Evolutionary conservation across 192 early-diverging fungal species (phyloP).

Genomic region (Backusella australiensis): DNA sequence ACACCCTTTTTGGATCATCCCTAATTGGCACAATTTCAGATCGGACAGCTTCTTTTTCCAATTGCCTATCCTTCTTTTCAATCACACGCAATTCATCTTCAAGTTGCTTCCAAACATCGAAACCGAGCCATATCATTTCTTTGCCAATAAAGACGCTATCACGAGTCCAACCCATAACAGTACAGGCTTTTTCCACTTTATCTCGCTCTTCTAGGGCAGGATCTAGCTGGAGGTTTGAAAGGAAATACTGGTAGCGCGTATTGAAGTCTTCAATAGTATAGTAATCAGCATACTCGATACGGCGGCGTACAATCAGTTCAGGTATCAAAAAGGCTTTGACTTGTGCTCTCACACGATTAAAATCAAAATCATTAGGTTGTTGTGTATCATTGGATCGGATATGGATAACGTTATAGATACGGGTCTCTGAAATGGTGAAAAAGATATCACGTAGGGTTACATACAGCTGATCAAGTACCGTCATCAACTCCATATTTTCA

Average conservation of each 20-base stretch:
- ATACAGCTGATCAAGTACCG: conserved; percentile 57
- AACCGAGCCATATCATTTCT: conserved; percentile 59
- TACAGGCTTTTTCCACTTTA: conserved; percentile 39
- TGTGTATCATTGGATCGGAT: conserved; percentile 66
- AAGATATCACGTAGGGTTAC: conserved; percentile 76
- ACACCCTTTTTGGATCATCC: not conserved
- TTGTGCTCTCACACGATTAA: conserved; percentile 64
- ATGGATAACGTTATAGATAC: conserved; percentile 83
- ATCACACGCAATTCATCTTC: conserved; percentile 56
- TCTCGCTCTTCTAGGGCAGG: conserved; percentile 11
- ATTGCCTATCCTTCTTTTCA: conserved; percentile 57
- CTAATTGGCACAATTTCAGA: not conserved
- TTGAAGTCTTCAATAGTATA: conserved; percentile 74
- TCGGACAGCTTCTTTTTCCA: conserved; percentile 29
- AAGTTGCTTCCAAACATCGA: conserved; percentile 63
- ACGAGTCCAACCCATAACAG: conserved; percentile 47
- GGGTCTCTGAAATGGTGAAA: conserved; percentile 72
- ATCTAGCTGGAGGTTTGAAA: conserved; percentile 23
- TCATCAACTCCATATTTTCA: conserved; percentile 41
- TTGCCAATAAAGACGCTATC: conserved; percentile 50
- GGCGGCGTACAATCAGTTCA: conserved; percentile 67
- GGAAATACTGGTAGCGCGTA: conserved; percentile 51
- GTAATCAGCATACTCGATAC: conserved; percentile 68
- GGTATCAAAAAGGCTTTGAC: conserved; percentile 66
- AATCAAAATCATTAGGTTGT: conserved; percentile 51